Evolutionary conservation across 2,329 filamentous ascomycete genomes (phyloP).

Genomic region (Cytospora piceicola): DNA sequence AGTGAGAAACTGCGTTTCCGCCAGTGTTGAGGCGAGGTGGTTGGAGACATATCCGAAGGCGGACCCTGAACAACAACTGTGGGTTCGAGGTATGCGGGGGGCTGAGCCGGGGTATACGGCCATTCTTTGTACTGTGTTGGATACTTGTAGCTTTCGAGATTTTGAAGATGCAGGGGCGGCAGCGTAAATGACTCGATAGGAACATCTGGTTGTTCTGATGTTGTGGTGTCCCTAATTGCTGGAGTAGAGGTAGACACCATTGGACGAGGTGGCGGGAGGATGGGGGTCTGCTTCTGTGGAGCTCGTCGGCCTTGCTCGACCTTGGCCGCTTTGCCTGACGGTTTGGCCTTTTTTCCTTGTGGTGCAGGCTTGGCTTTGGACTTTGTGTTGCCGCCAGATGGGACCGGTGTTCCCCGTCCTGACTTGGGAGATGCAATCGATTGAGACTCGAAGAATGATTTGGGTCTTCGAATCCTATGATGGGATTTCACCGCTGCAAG

Average conservation of each 20-base stretch:
- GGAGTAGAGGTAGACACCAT: background rate
- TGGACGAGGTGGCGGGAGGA: constrained; percentile 15
- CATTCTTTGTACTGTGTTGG: background rate
- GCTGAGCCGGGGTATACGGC: constrained; percentile 9
- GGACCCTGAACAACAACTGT: constrained; percentile 22
- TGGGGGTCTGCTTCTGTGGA: constrained; percentile 1
- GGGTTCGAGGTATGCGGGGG: constrained; percentile 25
- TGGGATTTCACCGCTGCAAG: constrained; percentile 55
- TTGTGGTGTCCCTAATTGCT: background rate
- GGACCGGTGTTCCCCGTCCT: constrained; percentile 8
- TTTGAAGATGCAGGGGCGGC: constrained; percentile 14
- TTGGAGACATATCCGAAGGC: constrained; percentile 27
- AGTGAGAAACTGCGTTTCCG: constrained; percentile 21
- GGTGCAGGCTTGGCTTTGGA: constrained; percentile 4
- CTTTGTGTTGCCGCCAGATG: constrained; percentile 5
- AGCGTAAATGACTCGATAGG: constrained; percentile 2
- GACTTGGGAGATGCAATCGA: constrained; percentile 4
- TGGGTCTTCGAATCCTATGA: constrained; percentile 51
- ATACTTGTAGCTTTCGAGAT: constrained; percentile 6
- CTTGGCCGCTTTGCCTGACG: background rate
- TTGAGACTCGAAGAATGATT: constrained; percentile 41
- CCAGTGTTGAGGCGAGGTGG: constrained; percentile 23
- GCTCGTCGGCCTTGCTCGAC: background rate
- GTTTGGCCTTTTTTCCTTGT: constrained; percentile 16
- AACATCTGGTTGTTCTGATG: background rate